A percentile compares a stretch with the other conserved stretches of the same genome.
Conservation (phyloP, 371 early-diverging fungal genomes). For the Encephalitozoon cuniculi region DNA sequence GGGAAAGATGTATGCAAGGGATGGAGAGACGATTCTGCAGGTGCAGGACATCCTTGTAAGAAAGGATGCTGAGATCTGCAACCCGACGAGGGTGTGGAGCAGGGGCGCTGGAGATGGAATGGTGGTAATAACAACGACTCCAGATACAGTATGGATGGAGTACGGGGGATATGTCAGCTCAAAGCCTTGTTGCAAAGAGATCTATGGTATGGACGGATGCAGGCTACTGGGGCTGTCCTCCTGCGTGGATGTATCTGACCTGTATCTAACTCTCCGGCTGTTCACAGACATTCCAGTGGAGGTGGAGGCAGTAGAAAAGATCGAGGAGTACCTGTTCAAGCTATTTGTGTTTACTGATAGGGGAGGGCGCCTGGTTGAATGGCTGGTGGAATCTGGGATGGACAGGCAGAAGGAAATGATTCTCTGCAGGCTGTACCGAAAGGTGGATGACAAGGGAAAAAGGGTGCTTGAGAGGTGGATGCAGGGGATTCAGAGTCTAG, state of each 20-base stretch:
- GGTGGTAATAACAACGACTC: not conserved
- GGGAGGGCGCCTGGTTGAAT: not conserved
- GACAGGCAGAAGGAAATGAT: not conserved
- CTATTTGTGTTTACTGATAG: not conserved
- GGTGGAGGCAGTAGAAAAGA: not conserved
- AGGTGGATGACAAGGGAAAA: constrained; percentile 9
- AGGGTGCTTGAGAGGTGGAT: not conserved
- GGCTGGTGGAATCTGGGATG: not conserved
- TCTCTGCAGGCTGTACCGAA: constrained; percentile 14
- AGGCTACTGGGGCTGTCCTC: not conserved
- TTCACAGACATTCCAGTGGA: not conserved
- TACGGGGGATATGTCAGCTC: not conserved
- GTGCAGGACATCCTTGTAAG: not conserved
- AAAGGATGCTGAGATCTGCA: not conserved
- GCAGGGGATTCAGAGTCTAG: not conserved
- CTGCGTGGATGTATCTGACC: not conserved
- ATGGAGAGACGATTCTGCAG: not conserved
- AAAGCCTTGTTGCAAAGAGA: not conserved
- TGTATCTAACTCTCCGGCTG: not conserved
- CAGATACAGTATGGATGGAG: not conserved
- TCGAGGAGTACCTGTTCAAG: constrained; percentile 11
- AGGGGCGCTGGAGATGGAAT: not conserved
- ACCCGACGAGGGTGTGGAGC: not conserved
- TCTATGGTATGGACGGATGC: constrained; percentile 2
- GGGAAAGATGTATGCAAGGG: not conserved